These are phyloP conservation scores for Sclerotiophoma versabilis DNA, from an alignment of 2,329 filamentous ascomycete genomes.

Conservation along the genomic window DNA sequence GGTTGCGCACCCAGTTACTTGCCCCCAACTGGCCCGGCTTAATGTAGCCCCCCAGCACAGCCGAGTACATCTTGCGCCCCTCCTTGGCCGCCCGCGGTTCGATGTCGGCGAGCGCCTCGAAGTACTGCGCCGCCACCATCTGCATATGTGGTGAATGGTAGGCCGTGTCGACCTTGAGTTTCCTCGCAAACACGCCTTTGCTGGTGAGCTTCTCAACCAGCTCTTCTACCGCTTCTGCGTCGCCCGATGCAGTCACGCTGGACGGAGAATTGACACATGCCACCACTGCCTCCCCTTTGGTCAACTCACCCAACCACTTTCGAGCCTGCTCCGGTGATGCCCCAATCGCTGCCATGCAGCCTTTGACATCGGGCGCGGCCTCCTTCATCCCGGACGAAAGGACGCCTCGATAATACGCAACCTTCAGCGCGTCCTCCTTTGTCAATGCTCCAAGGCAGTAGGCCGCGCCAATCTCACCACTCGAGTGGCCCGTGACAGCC, in stretches of 20 bases:
- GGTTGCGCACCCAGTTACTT: conserved; percentile 19
- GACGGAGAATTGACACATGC: conserved; percentile 51
- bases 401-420: conserved; percentile 28
- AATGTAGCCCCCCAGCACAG: neutral
- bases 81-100: neutral
- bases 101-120: neutral
- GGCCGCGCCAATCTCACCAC: conserved; percentile 42
- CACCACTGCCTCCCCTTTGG: conserved; percentile 18
- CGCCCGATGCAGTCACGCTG: conserved; percentile 56
- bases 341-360: conserved; percentile 45
- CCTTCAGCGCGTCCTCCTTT: conserved; percentile 14
- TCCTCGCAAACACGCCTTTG: conserved; percentile 49
- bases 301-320: conserved; percentile 9
- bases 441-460: conserved; percentile 28
- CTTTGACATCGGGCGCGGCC: neutral
- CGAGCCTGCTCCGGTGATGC: neutral
- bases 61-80: conserved; percentile 1
- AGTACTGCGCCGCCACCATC: conserved; percentile 22
- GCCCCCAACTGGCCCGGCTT: conserved; percentile 1
- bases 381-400: neutral
- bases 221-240: conserved; percentile 47
- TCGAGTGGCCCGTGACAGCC: conserved; percentile 40
- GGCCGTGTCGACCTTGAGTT: conserved; percentile 40
- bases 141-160: conserved; percentile 42
- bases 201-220: conserved; percentile 42